A percentile compares a stretch with the other conserved stretches of the same genome.
phyloP scores from a whole-genome alignment of 176 grass and related monocot species.

The Zoysia pacifica region DNA sequence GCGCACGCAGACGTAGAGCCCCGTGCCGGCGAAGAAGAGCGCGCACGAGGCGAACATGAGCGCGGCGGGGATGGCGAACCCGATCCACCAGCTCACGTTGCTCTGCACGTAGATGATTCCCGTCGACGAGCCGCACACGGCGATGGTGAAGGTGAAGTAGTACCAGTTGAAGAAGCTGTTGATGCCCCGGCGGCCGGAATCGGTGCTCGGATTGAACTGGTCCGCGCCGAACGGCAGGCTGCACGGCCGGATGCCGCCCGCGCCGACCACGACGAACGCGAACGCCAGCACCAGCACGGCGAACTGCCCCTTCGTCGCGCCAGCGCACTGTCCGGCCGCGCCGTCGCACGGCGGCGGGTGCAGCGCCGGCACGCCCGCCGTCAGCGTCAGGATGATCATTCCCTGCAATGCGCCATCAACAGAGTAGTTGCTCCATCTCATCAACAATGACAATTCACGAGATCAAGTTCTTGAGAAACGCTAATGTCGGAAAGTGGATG shows the following conservation, averaged over 20 bases:
- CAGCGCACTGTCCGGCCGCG: slow-evolving; percentile 16
- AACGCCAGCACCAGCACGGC: slow-evolving; percentile 53
- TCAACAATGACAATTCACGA: not conserved
- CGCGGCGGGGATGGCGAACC: slow-evolving; percentile 60
- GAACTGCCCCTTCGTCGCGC: slow-evolving; percentile 33
- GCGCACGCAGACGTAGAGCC: slow-evolving; percentile 56
- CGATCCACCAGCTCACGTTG: slow-evolving; percentile 66
- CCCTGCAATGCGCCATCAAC: slow-evolving; percentile 33
- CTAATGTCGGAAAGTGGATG: not conserved
- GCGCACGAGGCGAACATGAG: slow-evolving; percentile 61
- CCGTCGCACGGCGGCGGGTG: slow-evolving; percentile 42
- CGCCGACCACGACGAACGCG: slow-evolving; percentile 56
- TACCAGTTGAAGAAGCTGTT: slow-evolving; percentile 96
- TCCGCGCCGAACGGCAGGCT: slow-evolving; percentile 81
- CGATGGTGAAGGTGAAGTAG: slow-evolving; percentile 77
- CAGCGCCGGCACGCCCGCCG: slow-evolving; percentile 51
- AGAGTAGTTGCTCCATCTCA: no score
- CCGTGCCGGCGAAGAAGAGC: slow-evolving; percentile 62
- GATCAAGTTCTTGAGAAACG: not conserved
- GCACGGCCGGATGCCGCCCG: slow-evolving; percentile 80
- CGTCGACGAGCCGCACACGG: slow-evolving; percentile 59
- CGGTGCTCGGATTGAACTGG: slow-evolving; percentile 71
- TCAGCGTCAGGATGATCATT: slow-evolving; percentile 58
- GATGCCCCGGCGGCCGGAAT: slow-evolving; percentile 60
- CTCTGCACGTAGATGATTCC: slow-evolving; percentile 82